These are phyloP conservation scores for Chloranthus sessilifolius DNA, from an alignment of 164 flowering plant species.

Conservation along the genomic window DNA sequence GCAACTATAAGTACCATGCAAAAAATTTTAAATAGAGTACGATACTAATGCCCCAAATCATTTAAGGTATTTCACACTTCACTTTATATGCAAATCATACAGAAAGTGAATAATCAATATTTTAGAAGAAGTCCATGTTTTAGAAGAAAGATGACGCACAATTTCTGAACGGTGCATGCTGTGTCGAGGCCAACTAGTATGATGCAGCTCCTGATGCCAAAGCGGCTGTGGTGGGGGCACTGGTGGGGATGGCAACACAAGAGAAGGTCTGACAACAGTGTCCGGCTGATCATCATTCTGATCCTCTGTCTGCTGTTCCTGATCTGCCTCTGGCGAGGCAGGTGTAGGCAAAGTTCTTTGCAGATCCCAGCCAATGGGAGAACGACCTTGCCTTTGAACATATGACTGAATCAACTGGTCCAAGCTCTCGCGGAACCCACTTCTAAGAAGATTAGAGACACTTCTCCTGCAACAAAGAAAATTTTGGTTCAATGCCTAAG, in stretches of 20 bases:
- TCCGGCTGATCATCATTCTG: constrained; percentile 39
- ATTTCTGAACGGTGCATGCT: constrained; percentile 54
- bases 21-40: too few species aligned
- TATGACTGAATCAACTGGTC: constrained; percentile 80
- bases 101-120: too few species aligned
- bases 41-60: too few species aligned
- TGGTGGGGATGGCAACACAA: constrained; percentile 36
- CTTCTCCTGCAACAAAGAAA: constrained; percentile 60
- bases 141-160: constrained; percentile 32
- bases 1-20: too few species aligned
- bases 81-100: background rate
- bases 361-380: constrained; percentile 61
- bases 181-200: constrained; percentile 46
- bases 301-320: constrained; percentile 40
- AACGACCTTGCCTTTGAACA: constrained; percentile 71
- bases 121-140: too few species aligned
- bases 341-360: constrained; percentile 33
- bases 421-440: constrained; percentile 84
- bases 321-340: constrained; percentile 37
- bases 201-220: constrained; percentile 56
- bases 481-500: background rate
- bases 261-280: constrained; percentile 28
- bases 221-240: constrained; percentile 39
- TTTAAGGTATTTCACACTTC: too few species aligned
- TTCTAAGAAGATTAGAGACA: constrained; percentile 85